phyloP scores from a whole-genome alignment of 2,329 filamentous ascomycete genomes.

The Chaetomiaceae sp. region DNA sequence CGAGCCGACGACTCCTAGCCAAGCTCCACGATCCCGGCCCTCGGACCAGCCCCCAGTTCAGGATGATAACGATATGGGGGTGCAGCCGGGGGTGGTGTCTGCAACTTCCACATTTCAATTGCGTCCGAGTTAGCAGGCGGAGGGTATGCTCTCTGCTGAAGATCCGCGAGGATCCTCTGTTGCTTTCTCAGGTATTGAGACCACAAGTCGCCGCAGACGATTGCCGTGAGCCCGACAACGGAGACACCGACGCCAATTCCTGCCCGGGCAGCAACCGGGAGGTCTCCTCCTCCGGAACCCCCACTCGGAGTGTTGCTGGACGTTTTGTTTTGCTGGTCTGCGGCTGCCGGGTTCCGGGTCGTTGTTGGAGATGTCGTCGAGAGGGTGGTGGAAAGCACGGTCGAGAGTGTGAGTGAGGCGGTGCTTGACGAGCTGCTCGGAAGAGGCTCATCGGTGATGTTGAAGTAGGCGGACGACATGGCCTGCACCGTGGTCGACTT shows the following conservation, averaged over 20 bases:
- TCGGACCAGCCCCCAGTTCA: too few relatives aligned
- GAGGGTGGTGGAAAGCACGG: background rate
- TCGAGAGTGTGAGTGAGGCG: too few relatives aligned
- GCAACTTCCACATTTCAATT: too few relatives aligned
- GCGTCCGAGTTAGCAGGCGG: too few relatives aligned
- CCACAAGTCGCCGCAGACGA: background rate
- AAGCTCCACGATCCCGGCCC: too few relatives aligned
- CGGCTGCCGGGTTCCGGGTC: background rate
- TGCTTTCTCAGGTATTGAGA: conserved; percentile 1
- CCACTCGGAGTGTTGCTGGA: too few relatives aligned
- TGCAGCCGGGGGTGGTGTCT: too few relatives aligned
- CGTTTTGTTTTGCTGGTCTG: too few relatives aligned
- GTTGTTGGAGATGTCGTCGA: background rate
- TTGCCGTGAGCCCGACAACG: background rate
- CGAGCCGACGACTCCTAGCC: too few relatives aligned
- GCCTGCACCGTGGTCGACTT: background rate
- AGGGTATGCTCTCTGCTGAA: too few relatives aligned
- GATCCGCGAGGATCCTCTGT: background rate
- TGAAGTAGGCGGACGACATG: conserved; percentile 15
- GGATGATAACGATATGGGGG: too few relatives aligned
- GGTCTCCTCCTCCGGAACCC: too few relatives aligned
- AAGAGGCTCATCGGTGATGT: conserved; percentile 3
- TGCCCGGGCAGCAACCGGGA: background rate
- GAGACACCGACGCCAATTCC: conserved; percentile 6
- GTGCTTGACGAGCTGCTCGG: background rate